Conservation (phyloP, 1,139 yeast genomes). For the Tardiomyces depauwii region DNA sequence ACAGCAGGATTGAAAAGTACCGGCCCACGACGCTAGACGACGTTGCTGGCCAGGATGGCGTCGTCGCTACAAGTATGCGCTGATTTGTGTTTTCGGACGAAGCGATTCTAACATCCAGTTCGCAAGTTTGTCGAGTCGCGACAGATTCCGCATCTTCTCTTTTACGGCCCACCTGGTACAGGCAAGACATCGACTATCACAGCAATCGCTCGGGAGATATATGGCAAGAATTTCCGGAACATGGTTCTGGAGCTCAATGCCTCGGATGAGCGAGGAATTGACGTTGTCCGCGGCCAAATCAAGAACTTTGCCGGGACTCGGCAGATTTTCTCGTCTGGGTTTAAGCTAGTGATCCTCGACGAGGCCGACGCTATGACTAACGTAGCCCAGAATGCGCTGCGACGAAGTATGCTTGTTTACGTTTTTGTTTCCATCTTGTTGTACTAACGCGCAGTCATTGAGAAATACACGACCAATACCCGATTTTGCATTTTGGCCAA, state of each 20-base stretch:
- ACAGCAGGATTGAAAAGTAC: conserved; percentile 78
- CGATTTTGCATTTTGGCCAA: conserved; percentile 94
- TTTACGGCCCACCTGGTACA: conserved; percentile 97
- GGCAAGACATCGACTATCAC: conserved; percentile 93
- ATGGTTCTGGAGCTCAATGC: conserved; percentile 91
- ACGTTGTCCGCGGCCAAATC: conserved; percentile 75
- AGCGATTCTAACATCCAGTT: conserved; percentile 29
- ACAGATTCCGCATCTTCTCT: conserved; percentile 73
- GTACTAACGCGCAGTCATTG: conserved; percentile 39
- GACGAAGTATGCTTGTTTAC: conserved; percentile 34
- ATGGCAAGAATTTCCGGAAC: conserved; percentile 70
- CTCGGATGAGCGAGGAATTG: conserved; percentile 79
- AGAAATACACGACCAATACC: conserved; percentile 88
- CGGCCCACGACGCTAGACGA: conserved; percentile 79
- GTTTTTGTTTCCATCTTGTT: conserved; percentile 27
- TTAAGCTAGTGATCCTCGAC: conserved; percentile 84
- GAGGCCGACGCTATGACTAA: conserved; percentile 99
- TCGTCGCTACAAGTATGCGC: conserved; percentile 44
- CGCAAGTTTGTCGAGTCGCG: conserved; percentile 77
- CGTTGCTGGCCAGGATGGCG: conserved; percentile 83
- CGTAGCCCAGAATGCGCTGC: conserved; percentile 89
- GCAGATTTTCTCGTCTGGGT: conserved; percentile 74
- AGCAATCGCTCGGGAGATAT: conserved; percentile 85
- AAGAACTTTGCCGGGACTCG: conserved; percentile 80
- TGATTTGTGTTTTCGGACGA: background rate